Evolutionary conservation across 352 stramenopile species (phyloP), one percentile per base, ranked within the genome.

Genomic region (Phytophthora hibernalis): DNA sequence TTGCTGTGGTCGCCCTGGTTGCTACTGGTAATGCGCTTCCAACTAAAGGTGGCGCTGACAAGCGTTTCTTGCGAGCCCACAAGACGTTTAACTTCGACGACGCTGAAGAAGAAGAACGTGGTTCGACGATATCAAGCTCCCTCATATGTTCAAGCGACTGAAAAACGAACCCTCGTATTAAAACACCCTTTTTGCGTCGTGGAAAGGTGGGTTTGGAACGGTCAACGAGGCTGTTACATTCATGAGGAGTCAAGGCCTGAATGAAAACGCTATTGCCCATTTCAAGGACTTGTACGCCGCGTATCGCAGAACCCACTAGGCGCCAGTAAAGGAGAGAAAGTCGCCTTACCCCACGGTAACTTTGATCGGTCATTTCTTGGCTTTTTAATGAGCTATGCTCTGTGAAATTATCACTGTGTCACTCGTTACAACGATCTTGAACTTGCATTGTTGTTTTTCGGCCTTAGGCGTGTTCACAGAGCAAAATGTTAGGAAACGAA

Each of bases 81-180:
- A 38, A 13, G 10, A 38, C 31, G 3, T 18, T 31, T n/a, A 16
- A 42, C 7, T 15, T 33, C 18, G 30, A 30, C 18, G 30, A 54
- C 13, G 2, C 13, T 11, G 6, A 37, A 40, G 30, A 62, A 12
- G 43, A 62, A 31, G 43, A 62, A 38, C 54, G 54, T 45, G 52
- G 33, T 9, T 40, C 8, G 40, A 61, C 5, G 20, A 54, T 9
- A 7, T 54, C 16, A 10, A 3, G 20, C n/a, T 62, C 5, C 30
- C 44, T 5, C 5, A 52, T 6, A 18, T 44, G 16, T 61, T 61
- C 26, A 5, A 61, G 40, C 12, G 28, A 50, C 40, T 61, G 53
- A 40, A 42, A 8, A 48, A 11, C 5, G 8, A 62, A 49, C 54
- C 28, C 20, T 15, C 12, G 13, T 30, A 37, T 5, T 20, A 47